phyloP scores from a whole-genome alignment of 495 filamentous ascomycete species.

The Evernia prunastri region DNA sequence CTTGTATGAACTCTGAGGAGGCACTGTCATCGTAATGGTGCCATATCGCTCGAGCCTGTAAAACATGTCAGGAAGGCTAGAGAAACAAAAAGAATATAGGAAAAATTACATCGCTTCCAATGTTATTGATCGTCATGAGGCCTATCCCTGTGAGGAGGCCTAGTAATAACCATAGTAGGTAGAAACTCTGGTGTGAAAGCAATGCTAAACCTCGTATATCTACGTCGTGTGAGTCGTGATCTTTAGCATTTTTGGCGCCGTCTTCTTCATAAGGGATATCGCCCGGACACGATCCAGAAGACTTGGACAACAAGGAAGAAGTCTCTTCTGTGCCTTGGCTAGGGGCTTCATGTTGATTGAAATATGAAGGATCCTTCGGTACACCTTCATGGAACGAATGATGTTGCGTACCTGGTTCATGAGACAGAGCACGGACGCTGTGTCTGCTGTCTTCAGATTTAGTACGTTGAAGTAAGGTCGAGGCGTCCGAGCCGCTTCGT shows the following conservation, averaged over 20 bases:
- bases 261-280: slow-evolving; percentile 30
- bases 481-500: slow-evolving; percentile 46
- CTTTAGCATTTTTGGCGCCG: slow-evolving; percentile 16
- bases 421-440: slow-evolving; percentile 35
- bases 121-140: slow-evolving; percentile 99
- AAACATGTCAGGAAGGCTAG: slow-evolving; percentile 17
- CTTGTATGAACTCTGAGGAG: slow-evolving; percentile 64
- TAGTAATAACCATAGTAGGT: slow-evolving; percentile 80
- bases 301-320: slow-evolving; percentile 74
- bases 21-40: slow-evolving; percentile 71
- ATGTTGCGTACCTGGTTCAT: slow-evolving; percentile 65
- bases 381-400: slow-evolving; percentile 14
- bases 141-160: slow-evolving; percentile 86
- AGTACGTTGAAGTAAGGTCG: slow-evolving; percentile 47
- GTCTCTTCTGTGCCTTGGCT: slow-evolving; percentile 58
- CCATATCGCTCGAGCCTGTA: slow-evolving; percentile 65
- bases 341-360: slow-evolving; percentile 29
- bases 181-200: slow-evolving; percentile 74
- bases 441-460: slow-evolving; percentile 50
- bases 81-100: slow-evolving; percentile 6
- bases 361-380: slow-evolving; percentile 9
- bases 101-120: slow-evolving; percentile 74
- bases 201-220: slow-evolving; percentile 85
- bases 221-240: slow-evolving; percentile 56
- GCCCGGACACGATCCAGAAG: slow-evolving; percentile 38